A percentile compares a stretch with the other conserved stretches of the same genome.
Evolutionary conservation across 352 stramenopile genomes (phyloP).

Genomic region (Phytophthora fragariaefolia): DNA sequence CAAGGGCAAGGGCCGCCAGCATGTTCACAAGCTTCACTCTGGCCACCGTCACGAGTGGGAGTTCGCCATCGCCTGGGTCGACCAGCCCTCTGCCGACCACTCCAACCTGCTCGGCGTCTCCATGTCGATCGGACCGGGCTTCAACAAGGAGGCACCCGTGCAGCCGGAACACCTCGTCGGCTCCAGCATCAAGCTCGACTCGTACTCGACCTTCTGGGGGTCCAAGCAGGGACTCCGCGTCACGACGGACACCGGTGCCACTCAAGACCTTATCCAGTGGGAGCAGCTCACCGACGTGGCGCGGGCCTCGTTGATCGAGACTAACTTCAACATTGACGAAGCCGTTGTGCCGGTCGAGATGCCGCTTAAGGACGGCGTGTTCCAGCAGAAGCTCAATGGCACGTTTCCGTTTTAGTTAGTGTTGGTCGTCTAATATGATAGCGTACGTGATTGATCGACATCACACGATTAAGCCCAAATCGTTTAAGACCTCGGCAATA

Average conservation of each 20-base stretch:
- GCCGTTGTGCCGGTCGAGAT: background rate
- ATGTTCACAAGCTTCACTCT: background rate
- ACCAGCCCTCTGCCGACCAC: background rate
- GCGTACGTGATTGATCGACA: no score
- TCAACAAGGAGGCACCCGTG: background rate
- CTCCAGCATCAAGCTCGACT: background rate
- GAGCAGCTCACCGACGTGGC: slow-evolving; percentile 17
- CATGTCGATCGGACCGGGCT: background rate
- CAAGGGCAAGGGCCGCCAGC: slow-evolving; percentile 1
- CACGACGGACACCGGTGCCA: background rate
- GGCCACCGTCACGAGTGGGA: slow-evolving; percentile 20
- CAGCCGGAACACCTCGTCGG: background rate
- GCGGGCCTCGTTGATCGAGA: slow-evolving; percentile 7
- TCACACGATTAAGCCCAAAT: no score
- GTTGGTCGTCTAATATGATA: no score
- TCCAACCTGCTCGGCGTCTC: background rate
- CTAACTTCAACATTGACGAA: background rate
- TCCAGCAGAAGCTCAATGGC: background rate
- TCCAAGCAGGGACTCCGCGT: background rate
- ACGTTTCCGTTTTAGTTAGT: background rate
- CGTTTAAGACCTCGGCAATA: no score
- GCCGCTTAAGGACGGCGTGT: background rate
- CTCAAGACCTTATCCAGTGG: slow-evolving; percentile 21
- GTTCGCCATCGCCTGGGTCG: slow-evolving; percentile 17
- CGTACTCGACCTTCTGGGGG: background rate